These are phyloP conservation scores for Esteya vermicola DNA, from an alignment of 2,329 filamentous ascomycete genomes.

Conservation along the genomic window DNA sequence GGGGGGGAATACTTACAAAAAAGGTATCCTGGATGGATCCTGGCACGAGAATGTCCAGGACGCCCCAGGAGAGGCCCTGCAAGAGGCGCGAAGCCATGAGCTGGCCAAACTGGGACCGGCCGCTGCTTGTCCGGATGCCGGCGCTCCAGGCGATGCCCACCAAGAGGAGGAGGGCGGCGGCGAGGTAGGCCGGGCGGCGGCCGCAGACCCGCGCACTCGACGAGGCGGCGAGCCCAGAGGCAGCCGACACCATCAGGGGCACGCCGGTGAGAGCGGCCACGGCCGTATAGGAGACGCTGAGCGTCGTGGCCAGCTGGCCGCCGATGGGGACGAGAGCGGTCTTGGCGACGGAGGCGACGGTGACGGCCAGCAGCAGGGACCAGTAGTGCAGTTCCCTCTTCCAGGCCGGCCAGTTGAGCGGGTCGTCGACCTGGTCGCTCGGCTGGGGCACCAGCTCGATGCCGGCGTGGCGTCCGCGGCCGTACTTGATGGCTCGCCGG, in stretches of 20 bases:
- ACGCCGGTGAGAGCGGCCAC: conserved; percentile 36
- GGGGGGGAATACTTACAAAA: conserved; percentile 39
- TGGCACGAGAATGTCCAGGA: conserved; percentile 38
- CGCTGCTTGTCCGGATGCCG: conserved; percentile 16
- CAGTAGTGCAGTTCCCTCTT: conserved; percentile 36
- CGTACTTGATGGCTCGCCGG: conserved; percentile 2
- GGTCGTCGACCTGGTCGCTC: conserved; percentile 38
- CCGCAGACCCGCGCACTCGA: conserved; percentile 32
- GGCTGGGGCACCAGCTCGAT: conserved; percentile 40
- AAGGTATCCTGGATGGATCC: conserved; percentile 41
- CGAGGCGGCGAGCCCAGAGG: conserved; percentile 27
- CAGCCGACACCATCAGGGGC: conserved; percentile 34
- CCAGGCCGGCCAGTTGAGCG: conserved; percentile 43
- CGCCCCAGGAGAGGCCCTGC: conserved; percentile 44
- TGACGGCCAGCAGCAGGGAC: conserved; percentile 30
- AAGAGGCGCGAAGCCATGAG: conserved; percentile 38
- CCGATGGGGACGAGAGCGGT: conserved; percentile 36
- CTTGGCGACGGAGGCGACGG: conserved; percentile 36
- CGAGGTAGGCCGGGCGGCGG: conserved; percentile 38
- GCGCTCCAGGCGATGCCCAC: conserved; percentile 34
- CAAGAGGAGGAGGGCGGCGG: conserved; percentile 29
- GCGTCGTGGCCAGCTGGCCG: conserved; percentile 25
- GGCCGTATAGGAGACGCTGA: conserved; percentile 30
- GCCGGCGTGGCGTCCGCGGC: conserved; percentile 16
- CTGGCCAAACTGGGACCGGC: conserved; percentile 24